Evolutionary conservation across 805 yeast species (phyloP).

Genomic region (Isabelozyma heimii): DNA sequence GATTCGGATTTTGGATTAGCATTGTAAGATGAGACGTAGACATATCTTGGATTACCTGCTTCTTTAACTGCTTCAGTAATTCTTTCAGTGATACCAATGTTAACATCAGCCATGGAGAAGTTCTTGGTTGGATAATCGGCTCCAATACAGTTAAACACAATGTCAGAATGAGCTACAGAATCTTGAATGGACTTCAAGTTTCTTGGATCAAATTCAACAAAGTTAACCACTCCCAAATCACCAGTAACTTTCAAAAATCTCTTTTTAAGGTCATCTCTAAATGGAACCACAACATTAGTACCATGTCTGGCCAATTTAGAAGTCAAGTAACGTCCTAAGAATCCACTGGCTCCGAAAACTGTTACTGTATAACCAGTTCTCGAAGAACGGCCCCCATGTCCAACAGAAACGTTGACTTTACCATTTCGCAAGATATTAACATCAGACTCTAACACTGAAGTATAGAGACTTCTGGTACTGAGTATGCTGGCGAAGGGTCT

Average conservation of each 20-base stretch:
- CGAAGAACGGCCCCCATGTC: constrained; percentile 80
- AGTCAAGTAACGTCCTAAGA: constrained; percentile 69
- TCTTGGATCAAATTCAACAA: constrained; percentile 78
- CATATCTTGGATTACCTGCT: constrained; percentile 66
- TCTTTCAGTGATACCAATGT: constrained; percentile 75
- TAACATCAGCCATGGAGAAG: constrained; percentile 79
- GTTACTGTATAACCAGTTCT: constrained; percentile 88
- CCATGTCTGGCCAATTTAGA: constrained; percentile 81
- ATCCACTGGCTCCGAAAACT: constrained; percentile 81
- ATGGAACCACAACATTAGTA: constrained; percentile 74
- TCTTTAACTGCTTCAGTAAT: constrained; percentile 71
- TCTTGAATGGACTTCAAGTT: constrained; percentile 74
- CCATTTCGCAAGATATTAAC: constrained; percentile 72
- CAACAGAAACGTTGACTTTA: constrained; percentile 67
- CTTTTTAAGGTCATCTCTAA: constrained; percentile 72
- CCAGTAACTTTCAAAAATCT: constrained; percentile 81
- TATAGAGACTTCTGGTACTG: constrained; percentile 32
- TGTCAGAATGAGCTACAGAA: constrained; percentile 75
- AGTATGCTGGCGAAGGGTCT: constrained; percentile 12
- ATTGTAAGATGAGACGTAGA: constrained; percentile 78
- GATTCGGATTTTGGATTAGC: constrained; percentile 69
- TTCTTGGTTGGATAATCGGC: constrained; percentile 74
- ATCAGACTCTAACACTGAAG: constrained; percentile 51
- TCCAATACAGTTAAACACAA: constrained; percentile 78
- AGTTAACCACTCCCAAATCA: constrained; percentile 83